Conservation (phyloP, 345 rosid genomes). For the Melaleuca alternifolia region DNA sequence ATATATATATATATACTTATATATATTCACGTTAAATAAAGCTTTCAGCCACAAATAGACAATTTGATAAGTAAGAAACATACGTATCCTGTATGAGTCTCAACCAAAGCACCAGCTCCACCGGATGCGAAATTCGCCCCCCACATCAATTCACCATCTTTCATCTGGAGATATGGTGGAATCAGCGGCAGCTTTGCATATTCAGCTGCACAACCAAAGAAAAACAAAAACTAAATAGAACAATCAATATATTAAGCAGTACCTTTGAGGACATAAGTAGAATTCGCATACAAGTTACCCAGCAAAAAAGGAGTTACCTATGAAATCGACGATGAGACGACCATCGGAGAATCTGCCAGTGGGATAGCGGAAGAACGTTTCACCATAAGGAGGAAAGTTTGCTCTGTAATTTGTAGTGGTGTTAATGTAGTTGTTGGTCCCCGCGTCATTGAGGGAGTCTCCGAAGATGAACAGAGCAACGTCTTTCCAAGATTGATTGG, state of each 20-base stretch:
- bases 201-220: conserved; percentile 15
- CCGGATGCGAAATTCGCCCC: conserved; percentile 44
- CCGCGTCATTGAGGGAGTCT: conserved; percentile 35
- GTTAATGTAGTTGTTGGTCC: conserved; percentile 32
- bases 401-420: conserved; percentile 12
- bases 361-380: conserved; percentile 25
- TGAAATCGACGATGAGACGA: conserved; percentile 33
- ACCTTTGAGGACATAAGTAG: not conserved
- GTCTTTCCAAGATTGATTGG: not conserved
- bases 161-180: conserved; percentile 31
- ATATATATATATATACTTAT: too few relatives aligned
- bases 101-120: conserved; percentile 39
- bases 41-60: not conserved
- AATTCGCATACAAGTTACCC: not conserved
- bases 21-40: too few relatives aligned
- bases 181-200: conserved; percentile 28
- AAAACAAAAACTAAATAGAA: not conserved
- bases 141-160: not conserved
- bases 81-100: conserved; percentile 22
- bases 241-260: not conserved
- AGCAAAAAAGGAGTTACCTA: conserved; percentile 10
- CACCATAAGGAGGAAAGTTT: conserved; percentile 30
- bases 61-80: not conserved
- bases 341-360: conserved; percentile 42
- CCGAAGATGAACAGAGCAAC: conserved; percentile 32